phyloP scores from a whole-genome alignment of 106 monocot species.

The Dendrobium nobile region DNA sequence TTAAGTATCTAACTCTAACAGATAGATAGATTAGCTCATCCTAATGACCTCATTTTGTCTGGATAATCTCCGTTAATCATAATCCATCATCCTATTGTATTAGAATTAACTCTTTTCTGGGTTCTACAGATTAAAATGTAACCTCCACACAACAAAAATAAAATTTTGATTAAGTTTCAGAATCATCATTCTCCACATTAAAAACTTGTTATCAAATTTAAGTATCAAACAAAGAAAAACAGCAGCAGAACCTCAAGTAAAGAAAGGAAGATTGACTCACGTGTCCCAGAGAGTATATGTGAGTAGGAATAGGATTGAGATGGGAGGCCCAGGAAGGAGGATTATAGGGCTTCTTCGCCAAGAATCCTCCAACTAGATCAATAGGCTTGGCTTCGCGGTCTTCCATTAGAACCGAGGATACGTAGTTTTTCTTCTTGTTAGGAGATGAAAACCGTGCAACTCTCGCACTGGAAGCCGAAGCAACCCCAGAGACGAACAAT shows the following conservation, averaged over 20 bases:
- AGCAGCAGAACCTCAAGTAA: background rate
- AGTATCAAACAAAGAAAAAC: background rate
- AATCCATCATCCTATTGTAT: background rate
- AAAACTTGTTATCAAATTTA: background rate
- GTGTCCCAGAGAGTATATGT: slow-evolving; percentile 17
- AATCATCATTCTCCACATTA: background rate
- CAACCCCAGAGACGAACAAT: background rate
- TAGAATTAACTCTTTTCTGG: too few species aligned
- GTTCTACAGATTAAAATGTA: background rate
- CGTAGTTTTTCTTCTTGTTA: background rate
- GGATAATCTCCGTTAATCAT: background rate
- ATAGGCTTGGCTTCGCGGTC: background rate
- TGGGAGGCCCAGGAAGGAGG: slow-evolving; percentile 20
- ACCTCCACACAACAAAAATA: background rate
- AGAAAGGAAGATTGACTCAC: slow-evolving; percentile 3
- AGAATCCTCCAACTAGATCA: slow-evolving; percentile 14
- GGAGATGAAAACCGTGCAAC: background rate
- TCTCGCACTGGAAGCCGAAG: background rate
- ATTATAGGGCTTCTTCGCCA: slow-evolving; percentile 16
- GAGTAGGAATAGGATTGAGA: slow-evolving; percentile 21
- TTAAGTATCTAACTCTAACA: background rate
- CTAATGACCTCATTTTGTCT: background rate
- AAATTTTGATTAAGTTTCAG: background rate
- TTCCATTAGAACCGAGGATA: slow-evolving; percentile 18
- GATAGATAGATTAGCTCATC: background rate